Base-by-base conservation (phyloP, 202 grass and related monocot genomes). In the Setaria italica region DNA sequence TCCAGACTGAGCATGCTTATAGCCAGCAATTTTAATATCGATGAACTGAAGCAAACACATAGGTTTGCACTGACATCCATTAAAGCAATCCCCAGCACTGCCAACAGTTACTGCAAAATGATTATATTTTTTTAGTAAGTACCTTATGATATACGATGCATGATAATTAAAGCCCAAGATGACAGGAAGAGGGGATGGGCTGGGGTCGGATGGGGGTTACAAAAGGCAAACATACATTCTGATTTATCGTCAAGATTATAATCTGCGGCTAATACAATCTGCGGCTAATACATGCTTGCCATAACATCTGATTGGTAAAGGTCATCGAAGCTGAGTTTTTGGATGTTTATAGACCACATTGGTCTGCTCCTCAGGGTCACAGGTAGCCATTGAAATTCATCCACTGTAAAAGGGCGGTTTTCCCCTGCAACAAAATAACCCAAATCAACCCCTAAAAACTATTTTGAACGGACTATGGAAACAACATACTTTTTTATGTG, bases 171-270 rank as follows among this genome's bases (percentile, higher is more conserved):
- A 55, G 16, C 53, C 17, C 16, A 6, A 55, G 53, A 55, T 19
- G 16, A 19, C 53, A 55, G 53, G 53, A 19, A 17, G 50, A 17
- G 50, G 16, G 16, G 16, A 19, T 17, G 50, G 16, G 16, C 6
- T 51, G 49, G 49, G 13, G 14, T 50, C 12, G 7, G 43, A 1
- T 15, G 49, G 42, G 47, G 16, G 4, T 3, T 6, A 33, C 25
- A 6, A 20, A 62, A 14, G 9, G n/a, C 41, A 68, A 7, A 53
- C 46, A 4, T 64, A 86, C 67, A 53, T 51, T 55, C 56, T 45
- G 84, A 86, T 62, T 41, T 59, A 53, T 80, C 46, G 13, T 35
- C 4, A 60, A 86, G 34, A 43, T 63, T 25, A 43, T 86, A 86
- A 2, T 16, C 39, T 37, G 33, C 20, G 54, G 20, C 2, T 10